These are phyloP conservation scores for Chalciporus piperatoides DNA, from an alignment of 1,284 basidiomycete genomes.

Conservation along the genomic window DNA sequence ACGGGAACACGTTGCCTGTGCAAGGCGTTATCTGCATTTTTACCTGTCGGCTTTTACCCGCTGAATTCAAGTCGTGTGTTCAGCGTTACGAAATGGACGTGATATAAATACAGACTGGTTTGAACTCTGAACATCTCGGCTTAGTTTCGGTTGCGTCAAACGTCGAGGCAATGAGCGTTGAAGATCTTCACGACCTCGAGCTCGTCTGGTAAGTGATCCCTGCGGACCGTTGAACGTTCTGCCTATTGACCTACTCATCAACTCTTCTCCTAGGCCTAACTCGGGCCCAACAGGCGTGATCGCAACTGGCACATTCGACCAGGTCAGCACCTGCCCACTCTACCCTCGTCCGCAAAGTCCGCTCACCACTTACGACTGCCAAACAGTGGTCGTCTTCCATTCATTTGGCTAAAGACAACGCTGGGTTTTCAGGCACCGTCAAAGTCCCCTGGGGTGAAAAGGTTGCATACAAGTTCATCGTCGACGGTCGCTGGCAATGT, in stretches of 20 bases:
- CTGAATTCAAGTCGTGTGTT: neutral
- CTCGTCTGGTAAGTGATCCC: conserved; percentile 43
- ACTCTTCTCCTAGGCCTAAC: conserved; percentile 39
- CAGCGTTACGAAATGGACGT: conserved; percentile 25
- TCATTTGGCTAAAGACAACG: conserved; percentile 47
- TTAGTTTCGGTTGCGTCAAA: conserved; percentile 22
- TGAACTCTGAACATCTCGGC: neutral
- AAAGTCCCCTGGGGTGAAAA: conserved; percentile 62
- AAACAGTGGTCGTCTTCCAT: conserved; percentile 63
- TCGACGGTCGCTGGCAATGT: conserved; percentile 68
- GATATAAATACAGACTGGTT: conserved; percentile 24
- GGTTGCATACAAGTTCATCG: conserved; percentile 73
- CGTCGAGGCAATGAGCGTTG: conserved; percentile 31
- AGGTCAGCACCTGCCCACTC: conserved; percentile 44
- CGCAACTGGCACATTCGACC: conserved; percentile 74
- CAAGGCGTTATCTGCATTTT: conserved; percentile 4
- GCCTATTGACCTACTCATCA: conserved; percentile 6
- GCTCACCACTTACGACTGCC: conserved; percentile 9
- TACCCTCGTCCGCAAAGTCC: conserved; percentile 1
- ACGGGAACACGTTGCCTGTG: conserved; percentile 17
- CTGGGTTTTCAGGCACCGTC: conserved; percentile 55
- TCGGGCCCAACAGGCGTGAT: conserved; percentile 56
- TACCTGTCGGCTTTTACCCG: neutral
- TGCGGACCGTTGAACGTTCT: conserved; percentile 7
- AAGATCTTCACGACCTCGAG: conserved; percentile 43